phyloP scores from a whole-genome alignment of 1,284 basidiomycete species.

The Anthracocystis panici-leucophaei region DNA sequence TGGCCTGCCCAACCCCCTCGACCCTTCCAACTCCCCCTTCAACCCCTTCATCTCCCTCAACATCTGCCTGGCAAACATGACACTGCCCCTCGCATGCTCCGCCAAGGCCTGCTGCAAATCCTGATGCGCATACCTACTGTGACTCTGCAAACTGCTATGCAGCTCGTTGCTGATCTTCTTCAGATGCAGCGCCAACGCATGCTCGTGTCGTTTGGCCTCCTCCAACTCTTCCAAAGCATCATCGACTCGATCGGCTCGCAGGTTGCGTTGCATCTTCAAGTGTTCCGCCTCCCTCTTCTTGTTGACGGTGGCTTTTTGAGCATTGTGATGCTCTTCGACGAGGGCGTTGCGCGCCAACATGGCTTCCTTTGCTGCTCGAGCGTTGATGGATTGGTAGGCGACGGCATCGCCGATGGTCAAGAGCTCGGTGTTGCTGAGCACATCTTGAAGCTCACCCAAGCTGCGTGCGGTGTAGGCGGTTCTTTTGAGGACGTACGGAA shows the following conservation, averaged over 20 bases:
- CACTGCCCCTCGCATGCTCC: constrained; percentile 56
- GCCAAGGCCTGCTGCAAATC: constrained; percentile 58
- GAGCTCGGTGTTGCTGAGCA: constrained; percentile 47
- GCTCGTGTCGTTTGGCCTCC: constrained; percentile 58
- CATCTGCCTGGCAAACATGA: constrained; percentile 41
- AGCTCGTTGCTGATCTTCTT: constrained; percentile 47
- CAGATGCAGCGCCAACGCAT: constrained; percentile 51
- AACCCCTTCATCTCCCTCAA: constrained; percentile 49
- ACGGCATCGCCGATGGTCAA: constrained; percentile 56
- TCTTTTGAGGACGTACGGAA: constrained; percentile 45
- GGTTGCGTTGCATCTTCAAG: constrained; percentile 46
- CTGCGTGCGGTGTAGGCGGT: constrained; percentile 38
- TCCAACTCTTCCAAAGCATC: constrained; percentile 58
- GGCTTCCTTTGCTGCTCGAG: constrained; percentile 59
- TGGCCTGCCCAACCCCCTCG: constrained; percentile 6
- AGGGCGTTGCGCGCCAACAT: constrained; percentile 63
- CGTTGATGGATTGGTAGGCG: constrained; percentile 62
- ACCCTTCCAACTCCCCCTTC: constrained; percentile 30
- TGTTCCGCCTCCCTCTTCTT: constrained; percentile 60
- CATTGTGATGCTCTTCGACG: constrained; percentile 63
- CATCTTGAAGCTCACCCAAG: constrained; percentile 45
- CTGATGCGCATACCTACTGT: constrained; percentile 59
- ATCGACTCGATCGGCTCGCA: constrained; percentile 56
- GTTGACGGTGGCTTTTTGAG: constrained; percentile 50
- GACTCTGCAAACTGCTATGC: constrained; percentile 55